Base-by-base conservation (phyloP, 108 stramenopile genomes). In the Pseudonitzschia pungens region DNA sequence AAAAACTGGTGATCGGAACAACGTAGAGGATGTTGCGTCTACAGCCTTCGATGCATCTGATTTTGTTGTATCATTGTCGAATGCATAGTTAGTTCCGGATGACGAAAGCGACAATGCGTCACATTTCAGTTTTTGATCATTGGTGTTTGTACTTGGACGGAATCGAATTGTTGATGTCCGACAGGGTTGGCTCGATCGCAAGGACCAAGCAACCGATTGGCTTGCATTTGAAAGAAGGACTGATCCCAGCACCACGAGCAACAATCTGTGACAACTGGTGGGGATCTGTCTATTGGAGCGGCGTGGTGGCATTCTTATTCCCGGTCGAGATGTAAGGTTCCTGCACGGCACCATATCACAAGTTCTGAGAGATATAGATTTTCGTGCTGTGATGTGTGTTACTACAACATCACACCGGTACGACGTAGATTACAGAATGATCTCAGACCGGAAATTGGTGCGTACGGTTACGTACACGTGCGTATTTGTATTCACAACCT, bases 1-100 rank as follows among this genome's bases (percentile, higher is more conserved):
- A 67, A 67, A 67, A 48, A 67, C 8, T 44, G 66, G 44, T 50
- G 66, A 67, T 67, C 45, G 45, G 29, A 62, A 62, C 15, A 62
- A 33, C 12, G 36, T 62, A 32, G 32, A 21, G 15, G 60, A 33
- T 10, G 60, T 9, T 18, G n/a, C 60, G 3, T 8, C 56, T 57
- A 28, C 11, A 4, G 60, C 29, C 36, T 62, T 29, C n/a, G 36
- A n/a, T 26, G 43, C 1, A 18, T 48, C 45, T 11, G 10, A 48
- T 48, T 4, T 45, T 48, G 66, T 48, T 21, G 66, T 26, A 67
- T 24, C 44, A 18, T 33, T 42, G 21, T 48, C 45, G 45, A 48
- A 48, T 48, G 45, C 10, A 6, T 36, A 36, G 36, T 36, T 6
- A 2, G 36, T 36, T 36, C 36, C 36, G 4, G 60, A 62, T 20